These are phyloP conservation scores for Pinus tabuliformis DNA, from an alignment of 75 land plant species.

Conservation along the genomic window DNA sequence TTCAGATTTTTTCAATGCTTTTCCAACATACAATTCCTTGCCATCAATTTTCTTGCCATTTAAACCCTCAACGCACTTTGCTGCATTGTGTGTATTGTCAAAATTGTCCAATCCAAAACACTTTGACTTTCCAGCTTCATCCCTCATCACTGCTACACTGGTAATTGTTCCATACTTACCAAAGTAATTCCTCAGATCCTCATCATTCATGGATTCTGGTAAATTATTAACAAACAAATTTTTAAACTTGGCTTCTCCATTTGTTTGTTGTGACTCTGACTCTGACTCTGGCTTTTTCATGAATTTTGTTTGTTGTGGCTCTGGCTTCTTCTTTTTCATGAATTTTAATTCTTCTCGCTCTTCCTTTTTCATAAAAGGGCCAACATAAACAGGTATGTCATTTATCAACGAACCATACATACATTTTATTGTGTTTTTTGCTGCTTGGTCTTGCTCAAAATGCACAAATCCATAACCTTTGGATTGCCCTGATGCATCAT, in stretches of 20 bases:
- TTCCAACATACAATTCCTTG: constrained; percentile 91
- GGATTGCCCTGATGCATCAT: no score
- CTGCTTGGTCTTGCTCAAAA: no score
- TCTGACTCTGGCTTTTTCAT: no score
- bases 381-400: no score
- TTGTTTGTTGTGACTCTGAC: background rate
- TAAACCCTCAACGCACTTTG: constrained; percentile 62
- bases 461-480: no score
- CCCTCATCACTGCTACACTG: constrained; percentile 89
- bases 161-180: constrained; percentile 49
- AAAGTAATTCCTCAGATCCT: constrained; percentile 11
- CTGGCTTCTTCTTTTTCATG: no score
- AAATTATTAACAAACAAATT: constrained; percentile 80
- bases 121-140: constrained; percentile 76
- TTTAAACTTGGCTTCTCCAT: constrained; percentile 43
- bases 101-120: constrained; percentile 92
- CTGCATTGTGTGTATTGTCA: constrained; percentile 87
- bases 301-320: no score
- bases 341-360: no score
- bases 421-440: no score
- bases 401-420: no score
- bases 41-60: constrained; percentile 80
- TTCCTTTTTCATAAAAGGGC: no score
- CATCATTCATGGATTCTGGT: constrained; percentile 58
- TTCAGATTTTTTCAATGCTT: constrained; percentile 84